Base-by-base conservation (phyloP, 23 red algal species). In the Gracilaria gracilis region DNA sequence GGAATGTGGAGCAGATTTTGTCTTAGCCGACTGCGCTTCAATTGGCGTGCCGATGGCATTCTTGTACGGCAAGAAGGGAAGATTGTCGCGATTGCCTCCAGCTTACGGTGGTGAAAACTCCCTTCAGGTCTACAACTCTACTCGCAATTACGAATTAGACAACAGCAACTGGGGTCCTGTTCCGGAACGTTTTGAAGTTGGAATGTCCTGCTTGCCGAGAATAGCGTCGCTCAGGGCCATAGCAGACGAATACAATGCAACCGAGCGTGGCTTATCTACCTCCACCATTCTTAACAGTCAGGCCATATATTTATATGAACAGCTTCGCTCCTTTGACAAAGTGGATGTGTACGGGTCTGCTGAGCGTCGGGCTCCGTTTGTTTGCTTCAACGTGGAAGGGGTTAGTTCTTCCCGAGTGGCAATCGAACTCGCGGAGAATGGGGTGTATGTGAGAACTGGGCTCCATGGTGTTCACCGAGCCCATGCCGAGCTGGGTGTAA, bases 151-250 rank as follows among this genome's bases (percentile, higher is more conserved):
- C n/a, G 17, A 50, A 1, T 57, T 75, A 6, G 59, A 70, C 20
- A 33, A n/a, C 61, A 46, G n/a, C 40, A 67, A 89, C 17, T 89
- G 86, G 86, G 75, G 54, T 19, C 42, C 69, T 51, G 23, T 89
- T 38, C 86, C 86, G 9, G 86, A 75, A 31, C 67, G 86, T 2
- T 89, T 89, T 32, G 86, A 89, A 64, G 34, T 80, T 25, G 75
- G 71, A 0, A 66, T 69, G 61, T 44, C 86, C 7, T 64, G 54
- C 42, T 27, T 80, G 42, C 50, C 69, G 15, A 37, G 55, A 19
- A 54, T 54, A 19, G 61, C 54, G 16, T 67, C 86, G n/a, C 40
- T 79, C 15, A 71, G 25, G 15, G 40, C 86, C 21, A 70, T 71
- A 3, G 50, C 80, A 49, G 62, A 61, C 50, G 29, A 46, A 46